Evolutionary conservation across 768 basidiomycete species (phyloP).

Genomic region (Leucosporidium creatinivorum): DNA sequence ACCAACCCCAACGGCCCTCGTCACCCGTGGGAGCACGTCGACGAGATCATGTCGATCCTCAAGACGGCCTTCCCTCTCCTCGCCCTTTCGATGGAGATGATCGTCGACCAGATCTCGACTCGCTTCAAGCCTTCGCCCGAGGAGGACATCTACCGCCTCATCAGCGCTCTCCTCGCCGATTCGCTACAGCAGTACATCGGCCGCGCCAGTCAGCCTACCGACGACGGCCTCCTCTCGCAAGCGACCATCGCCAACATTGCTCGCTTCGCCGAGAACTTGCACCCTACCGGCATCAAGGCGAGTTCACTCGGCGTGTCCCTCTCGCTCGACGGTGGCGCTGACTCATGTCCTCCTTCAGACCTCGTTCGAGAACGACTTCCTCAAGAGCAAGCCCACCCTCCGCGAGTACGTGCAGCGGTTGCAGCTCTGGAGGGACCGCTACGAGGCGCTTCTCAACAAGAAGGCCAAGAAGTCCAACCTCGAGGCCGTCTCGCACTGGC

Average conservation of each 20-base stretch:
- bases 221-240: constrained; percentile 42
- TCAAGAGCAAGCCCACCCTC: constrained; percentile 66
- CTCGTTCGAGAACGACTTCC: constrained; percentile 85
- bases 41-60: constrained; percentile 84
- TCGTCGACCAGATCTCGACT: constrained; percentile 86
- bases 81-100: constrained; percentile 89
- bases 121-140: constrained; percentile 83
- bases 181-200: constrained; percentile 55
- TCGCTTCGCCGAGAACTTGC: constrained; percentile 44
- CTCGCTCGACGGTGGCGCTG: neutral
- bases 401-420: constrained; percentile 81
- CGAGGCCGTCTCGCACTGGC: constrained; percentile 79
- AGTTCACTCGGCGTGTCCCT: neutral
- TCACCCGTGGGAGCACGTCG: constrained; percentile 81
- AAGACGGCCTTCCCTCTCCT: constrained; percentile 95
- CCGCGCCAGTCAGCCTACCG: constrained; percentile 39
- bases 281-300: constrained; percentile 39
- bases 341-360: constrained; percentile 48
- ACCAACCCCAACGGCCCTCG: constrained; percentile 36
- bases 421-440: constrained; percentile 87
- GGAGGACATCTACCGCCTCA: constrained; percentile 87
- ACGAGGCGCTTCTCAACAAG: constrained; percentile 68
- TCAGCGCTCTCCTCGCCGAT: constrained; percentile 79
- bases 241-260: constrained; percentile 43
- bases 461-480: constrained; percentile 70